These are phyloP conservation scores for Chloris gayana DNA, from an alignment of 176 grass and related monocot species.

Conservation along the genomic window DNA sequence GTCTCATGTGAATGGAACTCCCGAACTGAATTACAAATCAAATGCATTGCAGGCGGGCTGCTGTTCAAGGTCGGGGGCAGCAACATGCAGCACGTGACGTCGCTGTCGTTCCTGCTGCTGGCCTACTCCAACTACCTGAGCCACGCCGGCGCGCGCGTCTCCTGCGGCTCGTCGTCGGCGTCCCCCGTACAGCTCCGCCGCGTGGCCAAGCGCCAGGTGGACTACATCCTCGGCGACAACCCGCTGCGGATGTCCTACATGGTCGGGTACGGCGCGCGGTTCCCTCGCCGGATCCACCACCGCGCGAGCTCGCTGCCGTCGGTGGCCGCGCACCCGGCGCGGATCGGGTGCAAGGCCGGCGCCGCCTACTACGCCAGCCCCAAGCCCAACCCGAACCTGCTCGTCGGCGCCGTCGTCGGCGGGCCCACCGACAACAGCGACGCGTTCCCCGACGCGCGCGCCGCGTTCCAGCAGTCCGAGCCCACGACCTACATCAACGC, in stretches of 20 bases:
- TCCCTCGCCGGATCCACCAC: constrained; percentile 86
- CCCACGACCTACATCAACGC: constrained; percentile 96
- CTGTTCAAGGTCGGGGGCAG: constrained; percentile 86
- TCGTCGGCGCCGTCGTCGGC: constrained; percentile 80
- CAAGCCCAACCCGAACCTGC: constrained; percentile 69
- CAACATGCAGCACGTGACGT: constrained; percentile 99
- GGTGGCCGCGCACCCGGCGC: constrained; percentile 51
- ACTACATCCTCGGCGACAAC: constrained; percentile 93
- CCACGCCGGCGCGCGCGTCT: constrained; percentile 77
- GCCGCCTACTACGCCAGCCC: constrained; percentile 66
- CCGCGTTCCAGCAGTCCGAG: constrained; percentile 89
- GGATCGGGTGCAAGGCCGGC: constrained; percentile 78
- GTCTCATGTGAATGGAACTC: no score
- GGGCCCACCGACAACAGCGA: constrained; percentile 78
- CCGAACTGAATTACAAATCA: constrained; percentile 13
- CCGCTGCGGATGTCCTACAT: constrained; percentile 95
- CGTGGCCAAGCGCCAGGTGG: constrained; percentile 88
- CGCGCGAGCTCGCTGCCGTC: constrained; percentile 82
- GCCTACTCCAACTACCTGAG: constrained; percentile 90
- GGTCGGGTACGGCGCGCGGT: constrained; percentile 78
- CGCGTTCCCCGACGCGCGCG: constrained; percentile 61
- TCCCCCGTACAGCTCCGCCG: constrained; percentile 65
- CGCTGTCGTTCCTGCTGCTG: constrained; percentile 86
- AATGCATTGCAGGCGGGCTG: constrained; percentile 74
- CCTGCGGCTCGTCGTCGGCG: constrained; percentile 51